These are phyloP conservation scores for Mycena rosella DNA, from an alignment of 768 basidiomycete species.

Conservation along the genomic window DNA sequence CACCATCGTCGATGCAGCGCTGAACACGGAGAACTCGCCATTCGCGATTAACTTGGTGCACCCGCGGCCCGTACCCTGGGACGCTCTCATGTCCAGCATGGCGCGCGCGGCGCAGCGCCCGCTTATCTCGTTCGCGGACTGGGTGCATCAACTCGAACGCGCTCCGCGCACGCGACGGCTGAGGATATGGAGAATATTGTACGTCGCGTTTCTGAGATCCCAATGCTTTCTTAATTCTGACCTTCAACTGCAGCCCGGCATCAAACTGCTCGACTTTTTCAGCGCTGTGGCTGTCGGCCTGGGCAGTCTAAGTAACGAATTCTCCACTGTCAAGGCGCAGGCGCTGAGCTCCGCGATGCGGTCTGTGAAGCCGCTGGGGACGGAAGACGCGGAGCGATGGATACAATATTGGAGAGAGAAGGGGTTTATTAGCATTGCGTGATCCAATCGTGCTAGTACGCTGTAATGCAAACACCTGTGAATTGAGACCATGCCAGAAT, in stretches of 20 bases:
- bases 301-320: too few relatives aligned
- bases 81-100: background rate
- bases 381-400: too few relatives aligned
- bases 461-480: too few relatives aligned
- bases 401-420: too few relatives aligned
- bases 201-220: background rate
- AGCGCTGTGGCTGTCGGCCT: too few relatives aligned
- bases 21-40: slow-evolving; percentile 36
- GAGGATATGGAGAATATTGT: slow-evolving; percentile 15
- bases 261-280: too few relatives aligned
- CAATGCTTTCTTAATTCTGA: background rate
- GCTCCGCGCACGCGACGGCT: background rate
- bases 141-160: slow-evolving; percentile 1
- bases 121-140: slow-evolving; percentile 1
- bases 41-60: slow-evolving; percentile 46
- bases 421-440: too few relatives aligned
- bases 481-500: too few relatives aligned
- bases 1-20: slow-evolving; percentile 49
- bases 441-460: too few relatives aligned
- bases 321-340: too few relatives aligned
- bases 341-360: too few relatives aligned
- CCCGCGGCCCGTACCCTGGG: background rate
- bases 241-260: slow-evolving; percentile 1
- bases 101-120: background rate
- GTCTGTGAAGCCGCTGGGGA: too few relatives aligned